phyloP scores from a whole-genome alignment of 2,329 filamentous ascomycete genomes.

The Blumeriella jaapii region DNA sequence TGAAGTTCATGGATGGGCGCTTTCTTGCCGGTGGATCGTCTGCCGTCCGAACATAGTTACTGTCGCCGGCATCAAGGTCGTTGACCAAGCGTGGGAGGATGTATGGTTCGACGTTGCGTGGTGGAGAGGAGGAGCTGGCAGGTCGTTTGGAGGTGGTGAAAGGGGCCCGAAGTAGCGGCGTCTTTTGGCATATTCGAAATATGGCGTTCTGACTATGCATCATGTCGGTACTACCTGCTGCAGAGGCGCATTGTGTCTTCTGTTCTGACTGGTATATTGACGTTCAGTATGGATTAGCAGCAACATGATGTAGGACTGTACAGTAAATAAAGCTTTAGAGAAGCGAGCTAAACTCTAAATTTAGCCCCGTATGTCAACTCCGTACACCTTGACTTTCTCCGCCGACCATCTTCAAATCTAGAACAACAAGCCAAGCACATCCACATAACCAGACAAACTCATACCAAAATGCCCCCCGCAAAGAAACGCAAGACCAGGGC shows the following conservation, averaged over 20 bases:
- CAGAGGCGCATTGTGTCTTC: too few species aligned
- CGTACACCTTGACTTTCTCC: too few species aligned
- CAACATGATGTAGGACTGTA: too few species aligned
- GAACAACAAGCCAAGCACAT: too few species aligned
- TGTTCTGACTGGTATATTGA: too few species aligned
- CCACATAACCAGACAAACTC: conserved; percentile 4
- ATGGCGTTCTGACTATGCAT: too few species aligned
- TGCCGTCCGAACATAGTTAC: conserved; percentile 30
- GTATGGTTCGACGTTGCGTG: conserved; percentile 11
- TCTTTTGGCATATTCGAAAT: conserved; percentile 11
- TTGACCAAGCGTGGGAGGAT: conserved; percentile 34
- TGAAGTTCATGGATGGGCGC: background rate
- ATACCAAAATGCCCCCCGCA: conserved; percentile 29
- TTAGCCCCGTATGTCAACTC: too few species aligned
- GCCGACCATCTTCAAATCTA: too few species aligned
- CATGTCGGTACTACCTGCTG: too few species aligned
- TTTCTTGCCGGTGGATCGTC: conserved; percentile 9
- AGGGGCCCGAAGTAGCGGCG: conserved; percentile 1
- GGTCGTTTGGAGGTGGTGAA: conserved; percentile 7
- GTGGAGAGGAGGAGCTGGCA: conserved; percentile 5
- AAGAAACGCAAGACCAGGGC: conserved; percentile 35
- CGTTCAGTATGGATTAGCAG: too few species aligned
- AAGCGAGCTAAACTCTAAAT: too few species aligned
- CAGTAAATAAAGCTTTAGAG: too few species aligned
- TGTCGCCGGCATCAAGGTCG: conserved; percentile 41